These are phyloP conservation scores for Sinapis alba DNA, from an alignment of 441 rosid genomes.

Conservation along the genomic window DNA sequence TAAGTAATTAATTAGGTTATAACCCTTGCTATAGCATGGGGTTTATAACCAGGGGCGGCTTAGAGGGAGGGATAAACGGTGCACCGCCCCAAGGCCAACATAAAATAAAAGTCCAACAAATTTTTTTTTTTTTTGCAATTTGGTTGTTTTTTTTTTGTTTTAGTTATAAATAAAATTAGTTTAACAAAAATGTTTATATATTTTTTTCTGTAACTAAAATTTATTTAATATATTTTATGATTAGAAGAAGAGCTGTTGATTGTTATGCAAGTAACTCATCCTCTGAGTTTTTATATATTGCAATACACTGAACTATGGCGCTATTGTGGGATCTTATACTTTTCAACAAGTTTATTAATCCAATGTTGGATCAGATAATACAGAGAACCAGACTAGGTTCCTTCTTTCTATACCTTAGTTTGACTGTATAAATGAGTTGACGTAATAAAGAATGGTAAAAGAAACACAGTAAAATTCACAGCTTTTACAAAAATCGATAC, in stretches of 20 bases:
- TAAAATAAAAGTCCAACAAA: too few species aligned
- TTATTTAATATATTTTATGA: too few species aligned
- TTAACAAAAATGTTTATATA: too few species aligned
- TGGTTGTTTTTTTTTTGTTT: too few species aligned
- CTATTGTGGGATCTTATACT: background rate
- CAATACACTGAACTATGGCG: background rate
- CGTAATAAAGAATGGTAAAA: background rate
- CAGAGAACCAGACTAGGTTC: constrained; percentile 26
- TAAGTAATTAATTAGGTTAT: background rate
- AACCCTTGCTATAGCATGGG: background rate
- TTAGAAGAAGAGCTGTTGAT: background rate
- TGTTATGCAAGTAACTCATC: constrained; percentile 14
- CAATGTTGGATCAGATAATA: constrained; percentile 8
- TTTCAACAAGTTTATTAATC: constrained; percentile 21
- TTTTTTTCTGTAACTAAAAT: too few species aligned
- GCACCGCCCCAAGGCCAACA: too few species aligned
- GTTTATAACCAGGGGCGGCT: too few species aligned
- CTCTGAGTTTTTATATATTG: background rate
- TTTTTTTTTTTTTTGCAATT: too few species aligned
- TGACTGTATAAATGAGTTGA: constrained; percentile 9
- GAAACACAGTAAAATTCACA: constrained; percentile 18
- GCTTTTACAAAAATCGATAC: constrained; percentile 1
- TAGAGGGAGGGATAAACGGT: too few species aligned
- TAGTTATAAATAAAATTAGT: too few species aligned
- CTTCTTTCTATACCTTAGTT: constrained; percentile 10